These are phyloP conservation scores for Tausonia pullulans DNA, from an alignment of 1,284 basidiomycete species.

Conservation along the genomic window DNA sequence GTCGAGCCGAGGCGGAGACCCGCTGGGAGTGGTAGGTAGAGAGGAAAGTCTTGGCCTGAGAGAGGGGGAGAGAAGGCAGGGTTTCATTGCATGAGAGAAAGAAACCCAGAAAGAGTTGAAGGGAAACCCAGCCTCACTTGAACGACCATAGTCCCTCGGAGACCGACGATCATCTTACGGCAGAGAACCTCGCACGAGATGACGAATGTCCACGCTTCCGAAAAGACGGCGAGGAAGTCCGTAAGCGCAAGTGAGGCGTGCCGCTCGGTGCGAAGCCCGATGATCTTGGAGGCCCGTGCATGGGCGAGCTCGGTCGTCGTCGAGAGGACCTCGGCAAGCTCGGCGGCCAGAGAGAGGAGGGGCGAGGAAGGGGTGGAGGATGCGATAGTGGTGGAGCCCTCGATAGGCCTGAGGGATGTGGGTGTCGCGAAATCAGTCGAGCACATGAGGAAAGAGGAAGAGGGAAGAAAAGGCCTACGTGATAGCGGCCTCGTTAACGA, in stretches of 20 bases:
- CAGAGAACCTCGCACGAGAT: constrained; percentile 73
- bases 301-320: constrained; percentile 76
- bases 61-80: neutral
- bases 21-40: constrained; percentile 73
- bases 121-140: constrained; percentile 44
- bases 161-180: constrained; percentile 78
- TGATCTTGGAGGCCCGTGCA: constrained; percentile 61
- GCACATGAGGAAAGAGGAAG: constrained; percentile 1
- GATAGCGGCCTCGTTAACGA: constrained; percentile 41
- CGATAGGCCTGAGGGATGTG: constrained; percentile 5
- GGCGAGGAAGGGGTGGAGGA: constrained; percentile 18
- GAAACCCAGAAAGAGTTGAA: neutral
- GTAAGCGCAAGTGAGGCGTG: constrained; percentile 60
- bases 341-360: constrained; percentile 41
- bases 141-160: constrained; percentile 68
- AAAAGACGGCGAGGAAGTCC: constrained; percentile 72
- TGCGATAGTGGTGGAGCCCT: constrained; percentile 18
- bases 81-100: neutral
- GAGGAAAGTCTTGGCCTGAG: constrained; percentile 73
- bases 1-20: constrained; percentile 68
- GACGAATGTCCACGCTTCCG: constrained; percentile 79
- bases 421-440: constrained; percentile 1
- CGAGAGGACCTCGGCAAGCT: constrained; percentile 59
- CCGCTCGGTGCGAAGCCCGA: constrained; percentile 63
- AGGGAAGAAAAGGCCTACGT: neutral